A percentile compares a stretch with the other conserved stretches of the same genome.
Evolutionary conservation across 2,329 filamentous ascomycete species (phyloP).

Genomic region (Emericellopsis cladophorae): DNA sequence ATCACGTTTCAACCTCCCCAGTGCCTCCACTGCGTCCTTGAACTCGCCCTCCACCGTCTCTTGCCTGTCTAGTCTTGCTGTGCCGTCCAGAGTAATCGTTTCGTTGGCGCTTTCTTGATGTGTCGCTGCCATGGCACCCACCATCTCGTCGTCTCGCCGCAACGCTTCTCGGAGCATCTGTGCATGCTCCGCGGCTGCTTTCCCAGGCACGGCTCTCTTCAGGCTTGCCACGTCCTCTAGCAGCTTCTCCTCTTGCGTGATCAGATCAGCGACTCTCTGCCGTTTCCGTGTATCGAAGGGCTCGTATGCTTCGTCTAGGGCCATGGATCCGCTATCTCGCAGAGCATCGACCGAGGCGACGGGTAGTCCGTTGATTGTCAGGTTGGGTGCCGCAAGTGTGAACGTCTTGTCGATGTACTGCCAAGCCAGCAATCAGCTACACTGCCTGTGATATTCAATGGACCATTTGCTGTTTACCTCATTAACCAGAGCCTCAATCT

Average conservation of each 20-base stretch:
- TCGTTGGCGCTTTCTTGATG: too few relatives aligned
- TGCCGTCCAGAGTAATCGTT: conserved; percentile 8
- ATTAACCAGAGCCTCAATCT: conserved; percentile 47
- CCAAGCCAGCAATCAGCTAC: not conserved
- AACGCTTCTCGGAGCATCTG: conserved; percentile 25
- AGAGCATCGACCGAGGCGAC: conserved; percentile 25
- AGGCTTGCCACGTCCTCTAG: conserved; percentile 49
- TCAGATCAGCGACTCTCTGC: conserved; percentile 45
- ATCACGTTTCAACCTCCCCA: conserved; percentile 42
- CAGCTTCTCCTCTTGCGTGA: conserved; percentile 49
- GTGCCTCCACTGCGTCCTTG: conserved; percentile 29
- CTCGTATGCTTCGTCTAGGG: conserved; percentile 31
- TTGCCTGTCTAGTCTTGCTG: conserved; percentile 29
- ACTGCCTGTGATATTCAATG: not conserved
- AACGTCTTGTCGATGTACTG: conserved; percentile 53
- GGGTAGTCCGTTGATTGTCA: conserved; percentile 49
- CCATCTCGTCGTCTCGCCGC: conserved; percentile 31
- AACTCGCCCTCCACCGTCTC: conserved; percentile 8
- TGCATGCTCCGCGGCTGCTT: conserved; percentile 28
- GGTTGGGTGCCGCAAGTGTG: conserved; percentile 42
- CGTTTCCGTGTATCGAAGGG: conserved; percentile 48
- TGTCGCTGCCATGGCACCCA: conserved; percentile 1
- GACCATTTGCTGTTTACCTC: conserved; percentile 26
- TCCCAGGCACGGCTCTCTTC: conserved; percentile 38
- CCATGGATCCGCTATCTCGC: conserved; percentile 6